Evolutionary conservation across 768 basidiomycete genomes (phyloP).

Genomic region (Amanita rubescens): DNA sequence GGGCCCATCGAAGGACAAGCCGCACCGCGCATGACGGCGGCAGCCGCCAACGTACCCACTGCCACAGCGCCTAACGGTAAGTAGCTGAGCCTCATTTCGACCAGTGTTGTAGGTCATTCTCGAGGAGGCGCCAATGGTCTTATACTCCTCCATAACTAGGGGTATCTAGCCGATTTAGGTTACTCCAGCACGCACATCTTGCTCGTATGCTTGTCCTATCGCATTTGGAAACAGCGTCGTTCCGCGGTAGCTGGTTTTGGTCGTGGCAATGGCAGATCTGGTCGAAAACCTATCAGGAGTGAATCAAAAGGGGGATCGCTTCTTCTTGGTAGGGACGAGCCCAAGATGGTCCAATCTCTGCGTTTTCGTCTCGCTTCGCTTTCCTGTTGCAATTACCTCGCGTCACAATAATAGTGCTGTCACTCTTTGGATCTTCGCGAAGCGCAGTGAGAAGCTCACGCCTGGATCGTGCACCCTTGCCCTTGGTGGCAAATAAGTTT

Average conservation of each 20-base stretch:
- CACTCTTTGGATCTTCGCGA: background rate
- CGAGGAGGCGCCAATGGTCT: background rate
- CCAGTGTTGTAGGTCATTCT: background rate
- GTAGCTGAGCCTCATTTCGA: background rate
- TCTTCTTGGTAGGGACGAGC: background rate
- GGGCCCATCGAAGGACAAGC: background rate
- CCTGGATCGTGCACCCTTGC: background rate
- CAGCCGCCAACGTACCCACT: background rate
- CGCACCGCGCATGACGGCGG: background rate
- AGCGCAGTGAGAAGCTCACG: background rate
- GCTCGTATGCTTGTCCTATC: background rate
- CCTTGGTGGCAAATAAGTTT: background rate
- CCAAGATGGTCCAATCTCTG: background rate
- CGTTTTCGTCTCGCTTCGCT: background rate
- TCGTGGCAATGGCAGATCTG: background rate
- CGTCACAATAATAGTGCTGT: background rate
- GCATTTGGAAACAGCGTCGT: background rate
- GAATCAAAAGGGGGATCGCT: constrained; percentile 5
- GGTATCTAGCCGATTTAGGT: background rate
- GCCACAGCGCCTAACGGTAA: background rate
- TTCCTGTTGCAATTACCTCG: background rate
- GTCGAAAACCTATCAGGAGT: background rate
- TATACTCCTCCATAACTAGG: background rate
- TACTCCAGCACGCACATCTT: background rate
- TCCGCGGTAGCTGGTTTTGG: background rate